Evolutionary conservation across 441 rosid genomes (phyloP).

Genomic region (Erodium texanum): DNA sequence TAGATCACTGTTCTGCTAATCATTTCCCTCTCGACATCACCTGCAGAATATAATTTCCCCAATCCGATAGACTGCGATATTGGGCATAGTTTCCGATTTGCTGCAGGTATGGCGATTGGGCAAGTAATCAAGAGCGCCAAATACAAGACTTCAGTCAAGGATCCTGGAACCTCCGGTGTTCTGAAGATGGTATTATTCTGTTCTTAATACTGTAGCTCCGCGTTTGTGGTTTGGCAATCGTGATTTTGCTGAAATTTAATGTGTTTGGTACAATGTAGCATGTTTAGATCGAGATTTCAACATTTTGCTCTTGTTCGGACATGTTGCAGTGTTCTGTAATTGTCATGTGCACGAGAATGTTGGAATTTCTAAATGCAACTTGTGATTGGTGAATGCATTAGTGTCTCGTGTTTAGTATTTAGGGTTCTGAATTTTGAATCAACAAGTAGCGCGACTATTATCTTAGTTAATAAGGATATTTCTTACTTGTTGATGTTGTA

Average conservation of each 20-base stretch:
- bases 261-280: slow-evolving; percentile 3
- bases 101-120: slow-evolving; percentile 39
- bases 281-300: neutral
- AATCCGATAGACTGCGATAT: neutral
- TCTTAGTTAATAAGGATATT: neutral
- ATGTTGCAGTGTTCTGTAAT: too few relatives aligned
- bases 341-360: too few relatives aligned
- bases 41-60: too few relatives aligned
- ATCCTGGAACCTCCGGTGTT: slow-evolving; percentile 67
- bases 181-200: slow-evolving; percentile 41
- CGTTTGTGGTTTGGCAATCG: neutral
- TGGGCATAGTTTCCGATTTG: neutral
- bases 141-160: slow-evolving; percentile 66
- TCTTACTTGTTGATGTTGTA: neutral
- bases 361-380: neutral
- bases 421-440: neutral
- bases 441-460: neutral
- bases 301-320: neutral
- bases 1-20: neutral
- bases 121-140: slow-evolving; percentile 56
- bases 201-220: neutral
- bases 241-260: neutral
- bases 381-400: neutral
- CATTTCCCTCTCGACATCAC: neutral
- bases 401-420: neutral